These are phyloP conservation scores for Ustilago cynodontis DNA, from an alignment of 1,284 basidiomycete genomes.

Conservation along the genomic window DNA sequence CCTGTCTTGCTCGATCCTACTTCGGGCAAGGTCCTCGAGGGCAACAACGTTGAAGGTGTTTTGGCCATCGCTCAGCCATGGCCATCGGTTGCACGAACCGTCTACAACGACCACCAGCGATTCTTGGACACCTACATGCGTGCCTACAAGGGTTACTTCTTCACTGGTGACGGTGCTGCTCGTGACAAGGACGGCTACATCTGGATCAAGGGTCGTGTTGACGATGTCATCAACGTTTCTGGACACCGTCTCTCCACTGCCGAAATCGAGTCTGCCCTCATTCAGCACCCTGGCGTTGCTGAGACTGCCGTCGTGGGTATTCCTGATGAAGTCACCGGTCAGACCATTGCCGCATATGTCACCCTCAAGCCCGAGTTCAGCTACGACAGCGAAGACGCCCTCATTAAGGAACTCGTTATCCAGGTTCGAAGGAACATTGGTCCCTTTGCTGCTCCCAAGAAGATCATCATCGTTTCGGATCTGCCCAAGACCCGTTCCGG, in stretches of 20 bases:
- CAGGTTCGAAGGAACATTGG: slow-evolving; percentile 79
- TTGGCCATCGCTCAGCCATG: slow-evolving; percentile 87
- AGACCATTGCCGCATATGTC: slow-evolving; percentile 71
- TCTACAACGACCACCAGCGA: slow-evolving; percentile 90
- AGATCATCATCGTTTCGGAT: slow-evolving; percentile 85
- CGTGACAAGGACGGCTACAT: slow-evolving; percentile 94
- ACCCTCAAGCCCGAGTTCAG: slow-evolving; percentile 80
- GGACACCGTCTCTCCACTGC: slow-evolving; percentile 97
- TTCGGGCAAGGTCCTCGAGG: slow-evolving; percentile 81
- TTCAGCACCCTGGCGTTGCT: slow-evolving; percentile 91
- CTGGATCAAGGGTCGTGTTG: slow-evolving; percentile 91
- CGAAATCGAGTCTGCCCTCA: slow-evolving; percentile 96
- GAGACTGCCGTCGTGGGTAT: slow-evolving; percentile 80
- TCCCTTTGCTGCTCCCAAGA: slow-evolving; percentile 87
- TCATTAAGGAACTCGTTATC: slow-evolving; percentile 88
- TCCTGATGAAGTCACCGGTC: slow-evolving; percentile 68
- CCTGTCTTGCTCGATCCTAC: slow-evolving; percentile 87
- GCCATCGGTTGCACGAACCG: slow-evolving; percentile 95
- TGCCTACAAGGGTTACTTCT: slow-evolving; percentile 79
- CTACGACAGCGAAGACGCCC: slow-evolving; percentile 77
- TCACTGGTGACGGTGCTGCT: slow-evolving; percentile 95
- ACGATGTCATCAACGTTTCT: slow-evolving; percentile 80
- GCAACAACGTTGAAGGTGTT: slow-evolving; percentile 90
- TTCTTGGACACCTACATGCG: slow-evolving; percentile 96
- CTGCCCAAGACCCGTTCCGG: slow-evolving; percentile 97